Evolutionary conservation across 225 moss, liverwort and hornwort species (phyloP).

Genomic region (Climacium dendroides): DNA sequence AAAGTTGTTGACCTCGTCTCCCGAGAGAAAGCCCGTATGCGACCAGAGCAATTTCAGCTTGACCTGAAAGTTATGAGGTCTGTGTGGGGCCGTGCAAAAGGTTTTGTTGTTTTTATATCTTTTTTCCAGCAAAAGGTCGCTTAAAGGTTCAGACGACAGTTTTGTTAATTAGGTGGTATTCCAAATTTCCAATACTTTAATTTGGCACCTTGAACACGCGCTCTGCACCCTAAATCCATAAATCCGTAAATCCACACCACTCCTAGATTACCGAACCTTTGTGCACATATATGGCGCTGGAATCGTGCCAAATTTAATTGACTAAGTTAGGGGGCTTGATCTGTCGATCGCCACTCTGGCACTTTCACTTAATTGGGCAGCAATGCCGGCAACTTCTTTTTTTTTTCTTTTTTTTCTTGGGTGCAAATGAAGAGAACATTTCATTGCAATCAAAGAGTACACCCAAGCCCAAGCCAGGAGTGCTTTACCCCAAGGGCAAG

Average conservation of each 20-base stretch:
- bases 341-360: not conserved
- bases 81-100: not conserved
- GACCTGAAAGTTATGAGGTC: not conserved
- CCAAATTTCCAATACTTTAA: no score
- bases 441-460: not conserved
- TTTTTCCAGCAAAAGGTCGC: not conserved
- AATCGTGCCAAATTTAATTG: not conserved
- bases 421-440: not conserved
- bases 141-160: not conserved
- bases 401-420: no score
- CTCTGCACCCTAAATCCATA: not conserved
- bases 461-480: not conserved
- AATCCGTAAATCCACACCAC: not conserved
- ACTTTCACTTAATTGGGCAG: not conserved
- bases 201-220: not conserved
- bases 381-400: not conserved
- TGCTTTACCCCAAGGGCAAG: not conserved
- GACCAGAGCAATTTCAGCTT: not conserved
- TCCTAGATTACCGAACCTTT: not conserved
- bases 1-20: not conserved
- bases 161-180: not conserved
- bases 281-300: not conserved
- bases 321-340: not conserved
- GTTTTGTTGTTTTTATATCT: accelerated
- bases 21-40: not conserved